Percentiles rank a stretch among this genome's conserved stretches.
phyloP scores from a whole-genome alignment of 2,329 filamentous ascomycete species.

The Cadophora gregata region DNA sequence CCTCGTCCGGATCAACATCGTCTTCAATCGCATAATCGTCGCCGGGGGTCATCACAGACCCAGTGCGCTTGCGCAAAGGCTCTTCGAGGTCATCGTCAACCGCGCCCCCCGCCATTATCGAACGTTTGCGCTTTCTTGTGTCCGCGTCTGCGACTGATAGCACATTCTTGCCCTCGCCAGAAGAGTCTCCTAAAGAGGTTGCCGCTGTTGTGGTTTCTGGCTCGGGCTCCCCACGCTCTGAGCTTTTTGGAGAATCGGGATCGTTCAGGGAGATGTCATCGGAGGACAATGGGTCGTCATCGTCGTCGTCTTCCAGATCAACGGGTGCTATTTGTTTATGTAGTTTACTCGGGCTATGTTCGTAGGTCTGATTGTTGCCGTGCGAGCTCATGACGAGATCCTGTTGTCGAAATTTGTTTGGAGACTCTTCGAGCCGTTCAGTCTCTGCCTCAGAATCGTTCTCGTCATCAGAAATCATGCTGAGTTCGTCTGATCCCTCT shows the following conservation, averaged over 20 bases:
- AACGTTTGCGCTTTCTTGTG: constrained; percentile 48
- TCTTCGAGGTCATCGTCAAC: constrained; percentile 46
- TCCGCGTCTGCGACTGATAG: constrained; percentile 37
- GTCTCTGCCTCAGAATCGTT: constrained; percentile 89
- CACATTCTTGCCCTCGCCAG: constrained; percentile 37
- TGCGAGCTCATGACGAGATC: constrained; percentile 65
- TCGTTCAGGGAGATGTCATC: constrained; percentile 47
- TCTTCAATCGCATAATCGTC: constrained; percentile 54
- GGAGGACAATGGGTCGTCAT: constrained; percentile 42
- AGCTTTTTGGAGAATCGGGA: constrained; percentile 44
- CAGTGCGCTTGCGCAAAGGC: constrained; percentile 57
- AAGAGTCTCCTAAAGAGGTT: constrained; percentile 45
- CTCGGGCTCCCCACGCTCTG: constrained; percentile 49
- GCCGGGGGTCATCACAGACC: constrained; percentile 51
- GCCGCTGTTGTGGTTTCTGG: constrained; percentile 39
- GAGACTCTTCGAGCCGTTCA: constrained; percentile 89
- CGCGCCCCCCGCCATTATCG: constrained; percentile 41
- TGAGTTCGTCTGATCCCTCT: constrained; percentile 44
- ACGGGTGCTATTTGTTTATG: constrained; percentile 60
- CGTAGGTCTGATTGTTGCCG: constrained; percentile 59
- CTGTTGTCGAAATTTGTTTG: constrained; percentile 65
- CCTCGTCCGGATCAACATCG: constrained; percentile 51
- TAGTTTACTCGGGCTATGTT: constrained; percentile 79
- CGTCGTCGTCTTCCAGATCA: constrained; percentile 49
- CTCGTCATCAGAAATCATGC: constrained; percentile 57